phyloP scores from a whole-genome alignment of 1,284 basidiomycete genomes.

The Heliocybe sulcata region DNA sequence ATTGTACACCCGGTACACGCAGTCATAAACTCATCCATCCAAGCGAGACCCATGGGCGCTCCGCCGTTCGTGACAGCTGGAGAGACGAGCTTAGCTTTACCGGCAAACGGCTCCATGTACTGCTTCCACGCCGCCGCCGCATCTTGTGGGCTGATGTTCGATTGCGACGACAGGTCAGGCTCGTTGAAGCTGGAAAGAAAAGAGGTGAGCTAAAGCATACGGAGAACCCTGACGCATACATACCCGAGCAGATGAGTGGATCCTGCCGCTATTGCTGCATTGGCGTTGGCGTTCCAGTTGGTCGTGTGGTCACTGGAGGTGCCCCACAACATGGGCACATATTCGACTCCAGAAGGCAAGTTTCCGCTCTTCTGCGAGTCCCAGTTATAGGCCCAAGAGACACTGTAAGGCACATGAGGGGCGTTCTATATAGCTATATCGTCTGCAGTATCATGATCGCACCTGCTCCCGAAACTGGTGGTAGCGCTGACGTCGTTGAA shows the following conservation, averaged over 20 bases:
- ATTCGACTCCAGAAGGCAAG: conserved; percentile 15
- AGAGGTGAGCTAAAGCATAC: neutral
- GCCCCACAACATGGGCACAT: conserved; percentile 23
- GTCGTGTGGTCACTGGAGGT: conserved; percentile 13
- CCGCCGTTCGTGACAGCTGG: conserved; percentile 26
- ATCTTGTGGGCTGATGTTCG: conserved; percentile 20
- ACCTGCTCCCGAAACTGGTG: conserved; percentile 16
- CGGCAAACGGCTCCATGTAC: conserved; percentile 25
- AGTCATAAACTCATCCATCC: conserved; percentile 23
- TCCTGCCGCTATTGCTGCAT: conserved; percentile 21
- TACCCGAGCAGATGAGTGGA: conserved; percentile 22
- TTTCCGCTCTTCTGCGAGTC: conserved; percentile 12
- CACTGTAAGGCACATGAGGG: conserved; percentile 5
- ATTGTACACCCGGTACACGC: conserved; percentile 22
- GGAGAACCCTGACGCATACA: conserved; percentile 5
- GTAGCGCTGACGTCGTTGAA: conserved; percentile 20
- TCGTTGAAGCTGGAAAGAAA: conserved; percentile 23
- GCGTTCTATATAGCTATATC: neutral
- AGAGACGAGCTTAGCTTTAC: conserved; percentile 23
- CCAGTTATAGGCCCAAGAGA: conserved; percentile 24
- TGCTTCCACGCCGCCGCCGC: conserved; percentile 21
- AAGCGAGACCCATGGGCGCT: conserved; percentile 23
- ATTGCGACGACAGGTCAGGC: conserved; percentile 22
- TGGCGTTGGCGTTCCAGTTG: conserved; percentile 18
- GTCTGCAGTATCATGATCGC: conserved; percentile 6